Percentiles rank a stretch among this genome's conserved stretches.
Evolutionary conservation across 163 green algal genomes (phyloP).

Genomic region (Scenedesmus sp.): DNA sequence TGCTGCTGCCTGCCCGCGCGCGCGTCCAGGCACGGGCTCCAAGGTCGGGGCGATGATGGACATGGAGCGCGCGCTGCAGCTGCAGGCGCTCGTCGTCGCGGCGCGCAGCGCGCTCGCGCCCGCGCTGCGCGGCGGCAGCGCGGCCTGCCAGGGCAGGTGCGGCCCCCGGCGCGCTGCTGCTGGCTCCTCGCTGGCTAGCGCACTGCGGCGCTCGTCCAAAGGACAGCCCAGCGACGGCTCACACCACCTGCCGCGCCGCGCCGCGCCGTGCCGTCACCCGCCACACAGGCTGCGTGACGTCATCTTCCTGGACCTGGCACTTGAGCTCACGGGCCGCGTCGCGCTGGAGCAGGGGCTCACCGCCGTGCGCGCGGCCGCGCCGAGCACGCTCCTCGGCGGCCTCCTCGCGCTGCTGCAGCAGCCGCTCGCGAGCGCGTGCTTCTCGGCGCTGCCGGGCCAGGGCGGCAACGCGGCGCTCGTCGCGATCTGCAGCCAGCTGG

Average conservation of each 20-base stretch:
- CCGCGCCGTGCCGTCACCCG: no score
- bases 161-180: no score
- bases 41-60: constrained; percentile 34
- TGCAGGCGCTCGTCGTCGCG: constrained; percentile 39
- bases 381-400: constrained; percentile 45
- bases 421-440: constrained; percentile 18
- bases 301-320: constrained; percentile 78
- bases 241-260: no score
- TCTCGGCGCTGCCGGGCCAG: constrained; percentile 26
- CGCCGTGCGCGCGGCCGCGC: constrained; percentile 16
- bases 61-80: constrained; percentile 35
- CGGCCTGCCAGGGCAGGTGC: constrained; percentile 36
- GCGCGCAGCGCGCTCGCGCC: not conserved
- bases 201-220: no score
- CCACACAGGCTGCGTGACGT: constrained; percentile 60
- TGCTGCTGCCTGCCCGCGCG: no score
- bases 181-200: no score
- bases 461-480: constrained; percentile 25
- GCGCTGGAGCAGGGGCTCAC: constrained; percentile 49
- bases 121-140: constrained; percentile 34
- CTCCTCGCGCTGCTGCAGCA: constrained; percentile 43
- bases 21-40: not conserved
- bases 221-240: no score
- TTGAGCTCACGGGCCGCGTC: constrained; percentile 57
- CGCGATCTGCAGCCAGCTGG: constrained; percentile 17